phyloP scores from a whole-genome alignment of 2,329 filamentous ascomycete species.

The Colletotrichum sp. region DNA sequence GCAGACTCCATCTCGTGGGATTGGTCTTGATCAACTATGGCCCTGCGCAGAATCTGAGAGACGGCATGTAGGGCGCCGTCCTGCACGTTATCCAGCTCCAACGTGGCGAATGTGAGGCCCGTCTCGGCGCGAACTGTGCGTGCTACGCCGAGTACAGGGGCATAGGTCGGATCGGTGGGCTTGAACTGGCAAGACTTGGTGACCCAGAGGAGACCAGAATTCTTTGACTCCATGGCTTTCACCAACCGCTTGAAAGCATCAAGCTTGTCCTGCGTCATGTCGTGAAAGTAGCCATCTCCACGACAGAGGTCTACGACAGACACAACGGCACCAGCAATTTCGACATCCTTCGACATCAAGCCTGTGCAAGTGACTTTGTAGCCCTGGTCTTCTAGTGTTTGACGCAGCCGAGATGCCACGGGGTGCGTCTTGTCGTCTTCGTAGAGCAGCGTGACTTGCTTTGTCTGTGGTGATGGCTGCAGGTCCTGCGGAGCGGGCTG shows the following conservation, averaged over 20 bases:
- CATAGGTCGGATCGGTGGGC: constrained; percentile 29
- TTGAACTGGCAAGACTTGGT: constrained; percentile 27
- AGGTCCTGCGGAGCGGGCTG: background rate
- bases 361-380: background rate
- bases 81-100: constrained; percentile 28
- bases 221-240: background rate
- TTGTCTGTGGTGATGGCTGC: background rate
- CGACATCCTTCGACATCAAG: background rate
- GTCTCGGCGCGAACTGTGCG: constrained; percentile 33
- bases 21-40: fast-evolving
- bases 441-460: background rate
- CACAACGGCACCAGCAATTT: background rate
- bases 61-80: background rate
- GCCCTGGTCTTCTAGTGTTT: background rate
- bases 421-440: background rate
- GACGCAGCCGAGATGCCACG: fast-evolving
- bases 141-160: constrained; percentile 29
- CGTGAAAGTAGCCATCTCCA: background rate
- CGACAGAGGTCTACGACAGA: background rate
- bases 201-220: constrained; percentile 28
- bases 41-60: background rate
- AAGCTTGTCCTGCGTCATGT: background rate
- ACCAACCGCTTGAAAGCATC: background rate
- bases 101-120: constrained; percentile 29
- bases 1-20: background rate